These are phyloP conservation scores for Epichloe sp. DNA, from an alignment of 2,329 filamentous ascomycete species.

Conservation along the genomic window DNA sequence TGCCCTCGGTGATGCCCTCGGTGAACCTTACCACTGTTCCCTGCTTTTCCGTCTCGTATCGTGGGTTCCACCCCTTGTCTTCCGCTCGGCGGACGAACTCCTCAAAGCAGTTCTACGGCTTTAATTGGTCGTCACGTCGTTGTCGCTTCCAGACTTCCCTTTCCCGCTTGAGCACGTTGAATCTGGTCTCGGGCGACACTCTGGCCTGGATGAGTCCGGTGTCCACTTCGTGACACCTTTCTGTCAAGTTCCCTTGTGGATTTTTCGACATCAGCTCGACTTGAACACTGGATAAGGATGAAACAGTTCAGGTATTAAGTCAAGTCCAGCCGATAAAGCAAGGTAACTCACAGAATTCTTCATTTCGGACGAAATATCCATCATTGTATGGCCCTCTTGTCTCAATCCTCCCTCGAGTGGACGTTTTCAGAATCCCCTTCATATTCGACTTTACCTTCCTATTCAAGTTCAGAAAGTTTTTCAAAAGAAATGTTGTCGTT, in stretches of 20 bases:
- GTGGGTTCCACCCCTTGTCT: not conserved
- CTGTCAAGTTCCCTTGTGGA: not conserved
- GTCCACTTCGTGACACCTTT: not conserved
- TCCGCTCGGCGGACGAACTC: constrained; percentile 1
- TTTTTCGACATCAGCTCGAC: not conserved
- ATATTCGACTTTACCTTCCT: not conserved
- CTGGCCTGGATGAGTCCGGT: not conserved
- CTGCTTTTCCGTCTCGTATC: not conserved
- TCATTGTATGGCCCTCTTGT: not conserved
- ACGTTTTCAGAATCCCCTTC: constrained; percentile 1
- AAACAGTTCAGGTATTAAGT: too few species aligned
- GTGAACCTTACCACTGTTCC: not conserved
- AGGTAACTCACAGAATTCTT: not conserved
- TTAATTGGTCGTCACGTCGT: not conserved
- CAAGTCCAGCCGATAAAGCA: not conserved
- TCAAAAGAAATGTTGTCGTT: not conserved
- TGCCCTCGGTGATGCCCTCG: not conserved
- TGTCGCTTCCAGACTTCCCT: not conserved
- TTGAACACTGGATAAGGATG: not conserved
- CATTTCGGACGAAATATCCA: not conserved
- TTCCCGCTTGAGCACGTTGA: not conserved
- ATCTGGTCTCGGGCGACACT: not conserved
- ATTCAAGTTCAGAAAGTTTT: not conserved
- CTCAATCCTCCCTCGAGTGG: not conserved
- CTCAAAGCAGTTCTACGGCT: not conserved